Conservation (phyloP, 495 filamentous ascomycete genomes). For the Neurospora africana region DNA sequence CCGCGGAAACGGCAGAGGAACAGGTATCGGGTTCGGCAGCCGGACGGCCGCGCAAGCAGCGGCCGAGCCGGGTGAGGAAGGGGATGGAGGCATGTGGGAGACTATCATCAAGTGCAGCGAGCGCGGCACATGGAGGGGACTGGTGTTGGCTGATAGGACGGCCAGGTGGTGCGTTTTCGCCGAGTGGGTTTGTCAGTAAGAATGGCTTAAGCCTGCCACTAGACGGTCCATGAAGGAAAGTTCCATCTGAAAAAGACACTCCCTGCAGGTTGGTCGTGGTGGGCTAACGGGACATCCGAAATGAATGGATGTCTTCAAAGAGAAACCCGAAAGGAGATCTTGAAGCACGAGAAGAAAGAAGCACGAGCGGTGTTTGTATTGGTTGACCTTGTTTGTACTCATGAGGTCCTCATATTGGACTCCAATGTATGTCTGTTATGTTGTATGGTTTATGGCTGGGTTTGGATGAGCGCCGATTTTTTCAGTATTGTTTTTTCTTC, state of each 20-base stretch:
- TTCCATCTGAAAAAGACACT: background rate
- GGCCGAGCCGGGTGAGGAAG: constrained; percentile 42
- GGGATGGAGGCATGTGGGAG: constrained; percentile 84
- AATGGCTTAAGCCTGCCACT: constrained; percentile 6
- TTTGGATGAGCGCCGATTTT: background rate
- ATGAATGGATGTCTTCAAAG: background rate
- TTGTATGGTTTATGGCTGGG: background rate
- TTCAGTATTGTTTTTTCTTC: background rate
- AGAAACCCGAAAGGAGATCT: background rate
- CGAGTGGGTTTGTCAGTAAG: constrained; percentile 64
- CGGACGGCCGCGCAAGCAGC: constrained; percentile 32
- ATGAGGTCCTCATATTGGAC: background rate
- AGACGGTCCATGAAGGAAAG: background rate
- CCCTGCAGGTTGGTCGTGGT: background rate
- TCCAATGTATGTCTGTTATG: background rate
- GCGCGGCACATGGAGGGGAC: constrained; percentile 77
- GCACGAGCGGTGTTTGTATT: background rate
- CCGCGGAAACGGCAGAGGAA: constrained; percentile 32
- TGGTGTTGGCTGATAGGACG: constrained; percentile 90
- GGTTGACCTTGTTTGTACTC: background rate
- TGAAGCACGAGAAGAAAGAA: background rate
- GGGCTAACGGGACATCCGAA: background rate
- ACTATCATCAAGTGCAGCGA: constrained; percentile 97
- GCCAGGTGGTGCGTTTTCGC: constrained; percentile 98
- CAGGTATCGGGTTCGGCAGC: constrained; percentile 20